These are phyloP conservation scores for Acanthamoeba divionensis DNA, from an alignment of 208 protist species.

Conservation along the genomic window DNA sequence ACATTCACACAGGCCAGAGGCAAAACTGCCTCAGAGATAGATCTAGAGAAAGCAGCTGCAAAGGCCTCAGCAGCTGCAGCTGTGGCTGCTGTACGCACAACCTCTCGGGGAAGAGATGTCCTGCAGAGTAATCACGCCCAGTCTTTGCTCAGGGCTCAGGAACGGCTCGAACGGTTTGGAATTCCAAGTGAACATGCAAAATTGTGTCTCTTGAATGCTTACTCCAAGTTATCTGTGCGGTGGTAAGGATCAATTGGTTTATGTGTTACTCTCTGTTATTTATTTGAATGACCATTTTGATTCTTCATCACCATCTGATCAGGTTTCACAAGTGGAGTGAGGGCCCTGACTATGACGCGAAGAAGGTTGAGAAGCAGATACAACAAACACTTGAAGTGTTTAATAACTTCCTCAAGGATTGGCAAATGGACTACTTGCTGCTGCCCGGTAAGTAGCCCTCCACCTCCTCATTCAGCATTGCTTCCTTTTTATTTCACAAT, in stretches of 20 bases:
- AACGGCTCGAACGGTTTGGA: neutral
- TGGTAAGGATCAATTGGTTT: too few species aligned
- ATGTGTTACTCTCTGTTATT: too few species aligned
- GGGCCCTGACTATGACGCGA: slow-evolving; percentile 33
- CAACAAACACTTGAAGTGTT: slow-evolving; percentile 50
- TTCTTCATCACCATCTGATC: too few species aligned
- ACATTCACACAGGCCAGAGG: too few species aligned
- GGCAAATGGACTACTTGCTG: slow-evolving; percentile 46
- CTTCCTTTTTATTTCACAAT: neutral
- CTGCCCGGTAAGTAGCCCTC: neutral
- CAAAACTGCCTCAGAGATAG: too few species aligned
- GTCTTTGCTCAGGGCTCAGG: slow-evolving; percentile 1
- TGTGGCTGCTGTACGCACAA: too few species aligned
- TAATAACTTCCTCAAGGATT: slow-evolving; percentile 46
- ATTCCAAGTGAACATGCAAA: slow-evolving; percentile 21
- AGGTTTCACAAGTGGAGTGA: slow-evolving; percentile 48
- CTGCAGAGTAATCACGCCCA: slow-evolving; percentile 31
- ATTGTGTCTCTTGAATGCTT: neutral
- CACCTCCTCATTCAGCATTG: too few species aligned
- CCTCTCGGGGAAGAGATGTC: too few species aligned
- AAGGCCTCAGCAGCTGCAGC: too few species aligned
- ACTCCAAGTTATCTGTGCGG: slow-evolving; percentile 31
- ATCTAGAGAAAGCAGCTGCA: too few species aligned
- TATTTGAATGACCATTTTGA: too few species aligned
- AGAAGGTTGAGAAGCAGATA: slow-evolving; percentile 54